Percentiles rank a stretch among this genome's conserved stretches.
phyloP scores from a whole-genome alignment of 306 rosid species.

The Amphicarpaea edgeworthii region DNA sequence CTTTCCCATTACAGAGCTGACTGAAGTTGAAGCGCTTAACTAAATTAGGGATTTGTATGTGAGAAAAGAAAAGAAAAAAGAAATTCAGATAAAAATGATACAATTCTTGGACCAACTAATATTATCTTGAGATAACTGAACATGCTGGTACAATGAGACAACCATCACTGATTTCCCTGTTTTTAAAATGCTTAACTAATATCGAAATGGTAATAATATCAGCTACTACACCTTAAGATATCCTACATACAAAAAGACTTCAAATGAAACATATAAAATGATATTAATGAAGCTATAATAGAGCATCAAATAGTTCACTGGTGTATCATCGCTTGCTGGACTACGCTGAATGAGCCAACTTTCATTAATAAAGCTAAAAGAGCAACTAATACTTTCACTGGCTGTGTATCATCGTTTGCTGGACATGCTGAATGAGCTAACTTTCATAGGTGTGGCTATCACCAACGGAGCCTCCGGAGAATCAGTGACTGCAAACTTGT shows the following conservation, averaged over 20 bases:
- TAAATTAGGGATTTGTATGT: slow-evolving; percentile 5
- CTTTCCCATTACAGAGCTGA: background rate
- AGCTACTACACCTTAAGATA: slow-evolving; percentile 38
- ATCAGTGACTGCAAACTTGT: slow-evolving; percentile 84
- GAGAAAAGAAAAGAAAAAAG: background rate
- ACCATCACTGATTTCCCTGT: slow-evolving; percentile 30
- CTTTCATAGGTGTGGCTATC: slow-evolving; percentile 96
- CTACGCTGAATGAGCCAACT: too few species aligned
- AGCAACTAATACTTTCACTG: slow-evolving; percentile 41
- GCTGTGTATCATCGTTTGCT: slow-evolving; percentile 62
- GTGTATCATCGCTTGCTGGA: too few species aligned
- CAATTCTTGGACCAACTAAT: slow-evolving; percentile 34
- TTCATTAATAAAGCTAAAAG: slow-evolving; percentile 38
- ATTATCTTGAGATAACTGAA: slow-evolving; percentile 33
- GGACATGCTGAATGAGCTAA: slow-evolving; percentile 97
- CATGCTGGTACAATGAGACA: slow-evolving; percentile 48
- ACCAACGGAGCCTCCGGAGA: slow-evolving; percentile 99
- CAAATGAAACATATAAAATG: slow-evolving; percentile 46
- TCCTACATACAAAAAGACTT: slow-evolving; percentile 49
- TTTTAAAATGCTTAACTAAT: background rate
- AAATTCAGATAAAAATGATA: slow-evolving; percentile 18
- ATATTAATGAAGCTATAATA: slow-evolving; percentile 47
- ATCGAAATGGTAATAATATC: background rate
- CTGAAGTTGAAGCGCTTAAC: background rate
- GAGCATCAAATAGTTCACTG: slow-evolving; percentile 37